Evolutionary conservation across 1,139 yeast species (phyloP).

Genomic region (Candida sp.): DNA sequence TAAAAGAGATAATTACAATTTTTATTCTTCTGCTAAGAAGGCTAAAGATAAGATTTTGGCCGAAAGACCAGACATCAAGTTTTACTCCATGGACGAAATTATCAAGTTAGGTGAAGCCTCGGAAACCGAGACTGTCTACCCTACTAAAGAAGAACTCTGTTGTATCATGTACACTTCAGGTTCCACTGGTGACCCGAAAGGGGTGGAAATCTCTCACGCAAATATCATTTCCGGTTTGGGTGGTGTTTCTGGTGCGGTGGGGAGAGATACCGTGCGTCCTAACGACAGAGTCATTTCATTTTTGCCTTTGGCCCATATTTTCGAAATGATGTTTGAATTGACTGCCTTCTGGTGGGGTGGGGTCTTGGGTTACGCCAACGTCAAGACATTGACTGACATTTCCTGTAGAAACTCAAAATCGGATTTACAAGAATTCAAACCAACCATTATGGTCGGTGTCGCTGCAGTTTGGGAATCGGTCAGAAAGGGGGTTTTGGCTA

Average conservation of each 20-base stretch:
- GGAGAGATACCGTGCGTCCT: slow-evolving; percentile 45
- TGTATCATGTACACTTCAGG: slow-evolving; percentile 99
- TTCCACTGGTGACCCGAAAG: slow-evolving; percentile 97
- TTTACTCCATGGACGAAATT: slow-evolving; percentile 66
- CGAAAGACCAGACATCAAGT: slow-evolving; percentile 72
- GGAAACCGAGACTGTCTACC: slow-evolving; percentile 37
- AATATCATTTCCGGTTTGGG: slow-evolving; percentile 82
- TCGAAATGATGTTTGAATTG: slow-evolving; percentile 88
- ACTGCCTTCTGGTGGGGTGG: slow-evolving; percentile 87
- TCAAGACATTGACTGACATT: slow-evolving; percentile 82
- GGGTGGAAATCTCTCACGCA: slow-evolving; percentile 80
- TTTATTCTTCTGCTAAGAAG: slow-evolving; percentile 51
- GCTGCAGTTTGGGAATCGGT: slow-evolving; percentile 99
- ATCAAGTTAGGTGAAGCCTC: slow-evolving; percentile 57
- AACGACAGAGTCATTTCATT: slow-evolving; percentile 79
- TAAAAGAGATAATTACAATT: slow-evolving; percentile 58
- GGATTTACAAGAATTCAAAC: slow-evolving; percentile 83
- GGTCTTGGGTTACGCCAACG: slow-evolving; percentile 84
- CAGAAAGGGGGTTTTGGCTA: slow-evolving; percentile 84
- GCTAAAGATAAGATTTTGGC: slow-evolving; percentile 58
- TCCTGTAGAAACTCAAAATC: slow-evolving; percentile 85
- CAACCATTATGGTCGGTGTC: slow-evolving; percentile 96
- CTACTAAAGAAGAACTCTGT: slow-evolving; percentile 72
- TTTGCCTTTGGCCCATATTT: slow-evolving; percentile 94
- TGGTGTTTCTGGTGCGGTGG: slow-evolving; percentile 71